Base-by-base conservation (phyloP, 1,284 basidiomycete genomes). In the Pseudozyma sp. region DNA sequence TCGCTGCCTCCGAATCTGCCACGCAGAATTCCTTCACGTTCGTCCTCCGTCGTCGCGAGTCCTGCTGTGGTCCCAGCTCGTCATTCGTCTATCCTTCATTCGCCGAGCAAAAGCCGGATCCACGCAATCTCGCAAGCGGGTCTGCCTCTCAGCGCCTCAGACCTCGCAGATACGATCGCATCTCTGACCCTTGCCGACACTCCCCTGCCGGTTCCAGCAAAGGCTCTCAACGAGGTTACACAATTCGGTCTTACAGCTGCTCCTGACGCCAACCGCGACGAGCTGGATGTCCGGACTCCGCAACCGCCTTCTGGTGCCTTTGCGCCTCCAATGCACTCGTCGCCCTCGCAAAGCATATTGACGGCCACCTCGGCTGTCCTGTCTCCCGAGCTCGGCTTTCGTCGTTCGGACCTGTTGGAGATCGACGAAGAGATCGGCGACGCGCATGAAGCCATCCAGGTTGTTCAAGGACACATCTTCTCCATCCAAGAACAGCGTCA, bases 401-500 rank as follows among this genome's bases (percentile, higher is more conserved):
- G 43, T 14, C 55, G 59, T 7, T 51, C 57, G 3, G 51, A 57
- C n/a, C 47, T 74, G 5, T 37, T 61, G 33, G 73, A 75, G 34
- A 57, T 68, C 6, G 50, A 57, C 42, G 64, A 75, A 19, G 46
- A 71, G 54, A 71, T 75, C 24, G 37, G 51, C 9, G 73, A 75
- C 17, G 64, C 61, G n/a, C 50, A 65, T 43, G 68, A 68, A 11
- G 68, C 57, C 16, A 61, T 76, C 11, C 54, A 69, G 24, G 35
- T 57, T 6, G 62, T 78, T 35, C 71, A 68, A n/a, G 52, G 54
- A n/a, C 68, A 75, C 46, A 64, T 79, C 31, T 79, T 79, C 33
- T 54, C 61, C 7, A 68, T 79, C 8, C 65, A 79, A 30, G 77
- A 79, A 49, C 63, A 79, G 49, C 54, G 77, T 7, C 77, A 79